Evolutionary conservation across 129 eudicot species (phyloP), one percentile per base, ranked within the genome.

Genomic region (Lonicera japonica): DNA sequence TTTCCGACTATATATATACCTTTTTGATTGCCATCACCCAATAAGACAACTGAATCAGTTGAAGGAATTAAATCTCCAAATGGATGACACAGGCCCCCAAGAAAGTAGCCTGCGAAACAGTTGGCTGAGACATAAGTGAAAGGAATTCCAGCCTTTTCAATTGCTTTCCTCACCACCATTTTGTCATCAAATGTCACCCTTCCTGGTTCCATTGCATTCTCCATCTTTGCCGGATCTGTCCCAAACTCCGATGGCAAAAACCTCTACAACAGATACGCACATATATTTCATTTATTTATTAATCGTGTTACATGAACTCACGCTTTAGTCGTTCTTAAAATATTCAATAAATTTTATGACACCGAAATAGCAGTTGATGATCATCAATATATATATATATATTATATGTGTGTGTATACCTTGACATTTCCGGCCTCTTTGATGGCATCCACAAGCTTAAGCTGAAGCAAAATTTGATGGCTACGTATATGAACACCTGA

Each of bases 371-470:
- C 11, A 5, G n/a, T n/a, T n/a, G n/a, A n/a, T n/a, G n/a, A n/a
- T n/a, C n/a, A n/a, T n/a, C n/a, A n/a, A n/a, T n/a, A n/a, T n/a
- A n/a, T n/a, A n/a, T n/a, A n/a, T n/a, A n/a, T n/a, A 45, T 10
- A 45, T 4, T 10, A 45, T 29, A 29, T 29, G 6, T 29, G 6
- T 29, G 6, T 29, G 6, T 50, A 10, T 75, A 89, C 97, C 97
- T 86, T 80, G 24, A 89, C 55, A 55, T 86, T 89, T 15, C 97
- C 95, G 15, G 95, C 95, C 61, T 89, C 86, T 67, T 78, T 86
- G 23, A 89, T 89, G 59, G 95, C 97, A 40, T 89, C 91, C 67
- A 89, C 91, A 50, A 89, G 84, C 80, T 86, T 86, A 53, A 89
- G 95, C 70, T 89, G 95, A 70, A 86, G 38, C 63, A 86, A 56